Conservation (phyloP, 495 filamentous ascomycete species). For the Pyrenula aspistea region DNA sequence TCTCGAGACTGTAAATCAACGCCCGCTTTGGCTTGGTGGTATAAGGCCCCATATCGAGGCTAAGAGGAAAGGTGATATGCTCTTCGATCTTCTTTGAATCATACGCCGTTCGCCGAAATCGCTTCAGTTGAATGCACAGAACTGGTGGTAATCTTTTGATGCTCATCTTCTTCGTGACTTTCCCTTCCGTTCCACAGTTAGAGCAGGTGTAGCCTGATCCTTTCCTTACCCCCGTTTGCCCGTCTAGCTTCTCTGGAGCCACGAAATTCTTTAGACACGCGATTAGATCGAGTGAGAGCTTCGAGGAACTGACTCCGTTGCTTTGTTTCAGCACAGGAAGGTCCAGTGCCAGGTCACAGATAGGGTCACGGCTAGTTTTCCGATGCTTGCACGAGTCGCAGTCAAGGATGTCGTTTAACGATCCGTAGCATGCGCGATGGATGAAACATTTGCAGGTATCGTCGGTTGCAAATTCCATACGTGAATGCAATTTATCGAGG, state of each 20-base stretch:
- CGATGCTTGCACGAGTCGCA: constrained; percentile 45
- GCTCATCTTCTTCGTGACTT: constrained; percentile 67
- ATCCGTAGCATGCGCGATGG: constrained; percentile 79
- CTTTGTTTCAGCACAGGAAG: not conserved
- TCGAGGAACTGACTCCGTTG: not conserved
- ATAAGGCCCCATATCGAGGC: constrained; percentile 79
- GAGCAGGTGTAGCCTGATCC: constrained; percentile 52
- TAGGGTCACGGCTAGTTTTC: not conserved
- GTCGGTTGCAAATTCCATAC: constrained; percentile 31
- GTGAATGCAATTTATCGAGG: constrained; percentile 65
- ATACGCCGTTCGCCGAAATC: constrained; percentile 53
- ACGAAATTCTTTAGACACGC: constrained; percentile 32
- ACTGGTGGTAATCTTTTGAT: constrained; percentile 74
- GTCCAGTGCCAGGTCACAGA: not conserved
- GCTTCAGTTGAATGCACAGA: constrained; percentile 81
- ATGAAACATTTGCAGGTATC: constrained; percentile 70
- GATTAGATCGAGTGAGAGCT: constrained; percentile 9
- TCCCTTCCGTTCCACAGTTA: constrained; percentile 54
- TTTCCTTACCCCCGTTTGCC: not conserved
- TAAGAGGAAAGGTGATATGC: constrained; percentile 70
- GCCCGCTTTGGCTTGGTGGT: constrained; percentile 50
- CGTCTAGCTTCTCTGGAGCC: constrained; percentile 68
- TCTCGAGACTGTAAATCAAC: constrained; percentile 68
- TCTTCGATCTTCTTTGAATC: constrained; percentile 69
- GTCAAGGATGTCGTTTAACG: constrained; percentile 57